Conservation (phyloP, 2,329 filamentous ascomycete species). For the Pezicula neosporulosa region DNA sequence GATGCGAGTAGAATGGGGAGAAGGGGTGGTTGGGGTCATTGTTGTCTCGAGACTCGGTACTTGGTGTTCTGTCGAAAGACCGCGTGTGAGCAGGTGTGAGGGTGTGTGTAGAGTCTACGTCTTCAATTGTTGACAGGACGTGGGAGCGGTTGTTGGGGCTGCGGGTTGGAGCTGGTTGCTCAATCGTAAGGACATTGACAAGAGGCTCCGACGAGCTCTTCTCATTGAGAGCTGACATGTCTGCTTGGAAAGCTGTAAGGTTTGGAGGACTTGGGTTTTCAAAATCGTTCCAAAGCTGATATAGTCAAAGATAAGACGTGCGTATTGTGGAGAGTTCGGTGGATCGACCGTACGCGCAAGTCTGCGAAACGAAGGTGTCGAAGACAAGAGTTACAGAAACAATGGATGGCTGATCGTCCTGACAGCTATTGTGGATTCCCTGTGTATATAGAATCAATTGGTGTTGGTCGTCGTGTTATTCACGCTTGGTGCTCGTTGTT, state of each 20-base stretch:
- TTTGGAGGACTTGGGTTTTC: too few species aligned
- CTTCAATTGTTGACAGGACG: constrained; percentile 12
- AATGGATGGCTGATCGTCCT: too few species aligned
- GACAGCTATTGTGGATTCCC: too few species aligned
- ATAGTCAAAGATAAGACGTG: too few species aligned
- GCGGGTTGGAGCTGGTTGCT: constrained; percentile 7
- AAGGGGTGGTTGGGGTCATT: constrained; percentile 5
- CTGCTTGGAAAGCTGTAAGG: neutral
- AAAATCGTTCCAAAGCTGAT: too few species aligned
- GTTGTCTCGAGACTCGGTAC: neutral
- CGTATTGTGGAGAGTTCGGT: too few species aligned
- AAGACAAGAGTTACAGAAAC: too few species aligned
- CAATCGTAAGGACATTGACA: constrained; percentile 11
- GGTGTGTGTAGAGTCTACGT: constrained; percentile 13
- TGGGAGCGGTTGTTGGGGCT: constrained; percentile 2
- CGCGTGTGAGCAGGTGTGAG: constrained; percentile 6
- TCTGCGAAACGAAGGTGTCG: too few species aligned
- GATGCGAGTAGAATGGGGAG: constrained; percentile 17
- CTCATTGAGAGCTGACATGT: neutral
- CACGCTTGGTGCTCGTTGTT: too few species aligned
- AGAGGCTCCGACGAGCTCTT: neutral
- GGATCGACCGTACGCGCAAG: too few species aligned
- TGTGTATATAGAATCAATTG: too few species aligned
- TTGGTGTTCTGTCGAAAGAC: neutral
- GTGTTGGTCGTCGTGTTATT: too few species aligned